Percentiles rank a stretch among this genome's conserved stretches.
Conservation (phyloP, 768 basidiomycete species). For the Auriscalpium microsporum region DNA sequence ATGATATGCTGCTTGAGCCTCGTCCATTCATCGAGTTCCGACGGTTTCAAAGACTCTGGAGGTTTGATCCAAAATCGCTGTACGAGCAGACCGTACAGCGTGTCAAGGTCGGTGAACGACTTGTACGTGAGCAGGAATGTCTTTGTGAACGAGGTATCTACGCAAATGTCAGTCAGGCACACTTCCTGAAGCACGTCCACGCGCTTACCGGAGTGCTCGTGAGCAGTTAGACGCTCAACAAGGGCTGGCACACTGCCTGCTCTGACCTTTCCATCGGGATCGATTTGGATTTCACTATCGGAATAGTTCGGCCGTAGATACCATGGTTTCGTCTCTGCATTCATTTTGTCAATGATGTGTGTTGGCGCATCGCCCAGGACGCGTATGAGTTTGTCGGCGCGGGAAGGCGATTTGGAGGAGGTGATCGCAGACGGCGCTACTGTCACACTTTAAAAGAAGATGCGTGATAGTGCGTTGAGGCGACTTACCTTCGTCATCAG, state of each 20-base stretch:
- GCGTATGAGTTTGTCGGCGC: slow-evolving; percentile 50
- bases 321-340: slow-evolving; percentile 55
- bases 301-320: slow-evolving; percentile 78
- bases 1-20: slow-evolving; percentile 82
- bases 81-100: slow-evolving; percentile 75
- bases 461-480: not conserved
- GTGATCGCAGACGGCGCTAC: slow-evolving; percentile 1
- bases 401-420: slow-evolving; percentile 19
- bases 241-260: slow-evolving; percentile 83
- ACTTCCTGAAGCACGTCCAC: not conserved
- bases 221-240: slow-evolving; percentile 84
- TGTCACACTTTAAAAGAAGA: not conserved
- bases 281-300: slow-evolving; percentile 74
- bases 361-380: slow-evolving; percentile 55
- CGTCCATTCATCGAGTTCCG: slow-evolving; percentile 71
- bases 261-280: slow-evolving; percentile 73
- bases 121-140: slow-evolving; percentile 96
- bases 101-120: slow-evolving; percentile 79
- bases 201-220: slow-evolving; percentile 72
- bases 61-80: slow-evolving; percentile 72
- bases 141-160: slow-evolving; percentile 72
- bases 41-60: slow-evolving; percentile 52
- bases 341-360: slow-evolving; percentile 31
- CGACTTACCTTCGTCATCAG: slow-evolving; percentile 19
- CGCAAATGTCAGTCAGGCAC: not conserved